phyloP scores from a whole-genome alignment of 2,329 filamentous ascomycete species.

The Lomentospora prolificans region DNA sequence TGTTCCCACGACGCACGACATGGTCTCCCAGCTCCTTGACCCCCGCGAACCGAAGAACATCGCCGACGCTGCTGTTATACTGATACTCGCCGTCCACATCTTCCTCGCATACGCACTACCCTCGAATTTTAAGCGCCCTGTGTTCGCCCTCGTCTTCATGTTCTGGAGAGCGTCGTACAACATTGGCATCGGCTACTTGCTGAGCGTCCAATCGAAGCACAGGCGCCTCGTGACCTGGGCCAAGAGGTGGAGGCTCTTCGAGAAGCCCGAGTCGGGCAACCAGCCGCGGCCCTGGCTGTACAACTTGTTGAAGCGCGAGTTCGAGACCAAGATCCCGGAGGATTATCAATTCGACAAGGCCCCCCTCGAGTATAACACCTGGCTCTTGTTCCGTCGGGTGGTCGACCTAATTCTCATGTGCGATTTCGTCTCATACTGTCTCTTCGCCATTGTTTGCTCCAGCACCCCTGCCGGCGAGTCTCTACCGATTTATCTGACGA shows the following conservation, averaged over 20 bases:
- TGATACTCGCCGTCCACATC: slow-evolving; percentile 67
- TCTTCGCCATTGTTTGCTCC: slow-evolving; percentile 86
- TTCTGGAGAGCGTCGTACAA: slow-evolving; percentile 95
- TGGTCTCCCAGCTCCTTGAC: slow-evolving; percentile 95
- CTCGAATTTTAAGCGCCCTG: slow-evolving; percentile 54
- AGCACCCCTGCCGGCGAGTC: slow-evolving; percentile 65
- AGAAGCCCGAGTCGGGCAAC: slow-evolving; percentile 66
- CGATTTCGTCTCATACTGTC: slow-evolving; percentile 93
- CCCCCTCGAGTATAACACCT: slow-evolving; percentile 97
- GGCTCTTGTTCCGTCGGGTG: slow-evolving; percentile 89
- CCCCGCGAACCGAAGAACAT: slow-evolving; percentile 92
- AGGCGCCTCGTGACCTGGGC: slow-evolving; percentile 81
- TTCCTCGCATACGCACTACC: slow-evolving; percentile 66
- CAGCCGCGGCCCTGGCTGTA: slow-evolving; percentile 80
- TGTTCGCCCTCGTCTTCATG: slow-evolving; percentile 75
- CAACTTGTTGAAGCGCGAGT: slow-evolving; percentile 72
- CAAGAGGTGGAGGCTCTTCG: slow-evolving; percentile 75
- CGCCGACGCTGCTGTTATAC: slow-evolving; percentile 72
- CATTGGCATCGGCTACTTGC: slow-evolving; percentile 79
- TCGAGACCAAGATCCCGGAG: slow-evolving; percentile 87
- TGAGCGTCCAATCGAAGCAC: slow-evolving; percentile 84
- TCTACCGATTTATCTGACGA: slow-evolving; percentile 54
- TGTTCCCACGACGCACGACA: slow-evolving; percentile 93
- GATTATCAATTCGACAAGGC: slow-evolving; percentile 92
- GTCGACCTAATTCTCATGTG: slow-evolving; percentile 98